Base-by-base conservation (phyloP, 306 rosid genomes). In the Sophora flavescens region DNA sequence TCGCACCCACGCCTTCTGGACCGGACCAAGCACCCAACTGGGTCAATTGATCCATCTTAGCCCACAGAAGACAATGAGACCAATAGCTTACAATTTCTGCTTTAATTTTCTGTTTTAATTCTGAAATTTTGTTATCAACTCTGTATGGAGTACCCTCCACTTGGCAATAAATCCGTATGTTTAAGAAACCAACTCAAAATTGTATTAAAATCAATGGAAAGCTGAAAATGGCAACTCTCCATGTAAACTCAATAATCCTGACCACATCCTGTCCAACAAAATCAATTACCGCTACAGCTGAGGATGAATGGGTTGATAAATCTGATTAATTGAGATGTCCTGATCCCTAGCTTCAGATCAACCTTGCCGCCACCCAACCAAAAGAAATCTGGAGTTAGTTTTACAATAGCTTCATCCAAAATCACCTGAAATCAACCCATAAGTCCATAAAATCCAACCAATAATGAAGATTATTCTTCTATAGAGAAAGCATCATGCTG, bases 341-440 rank as follows among this genome's bases (percentile, higher is more conserved):
- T 78, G 74, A 84, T 68, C 65, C 85, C 85, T 50, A 84, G 76
- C 88, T 84, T 84, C 66, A 84, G 81, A 81, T 84, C 85, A 73
- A 84, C 85, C 75, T 84, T 81, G 17, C 88, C 88, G 10, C 97
- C 97, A n/a, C 98, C 98, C 92, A 92, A 69, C 98, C 98, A 94
- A 88, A 92, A 94, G 90, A 88, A 94, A 81, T 88, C 89, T 2
- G 97, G 98, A 65, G 84, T 75, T 28, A 94, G 96, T 78, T 94
- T 94, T 62, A 77, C 79, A 54, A 94, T 92, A n/a, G 97, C 98
- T 73, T 84, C 88, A 72, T 84, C 88, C 83, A 84, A 84, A 77
- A 91, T 91, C 83, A 93, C 98, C 98, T 93, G 96, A 83, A 84
- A 86, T 70, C 51, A 51, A 72, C 26, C 53, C 41, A 80, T 18